These are phyloP conservation scores for Emmonsia crescens DNA, from an alignment of 2,329 filamentous ascomycete species.

Conservation along the genomic window DNA sequence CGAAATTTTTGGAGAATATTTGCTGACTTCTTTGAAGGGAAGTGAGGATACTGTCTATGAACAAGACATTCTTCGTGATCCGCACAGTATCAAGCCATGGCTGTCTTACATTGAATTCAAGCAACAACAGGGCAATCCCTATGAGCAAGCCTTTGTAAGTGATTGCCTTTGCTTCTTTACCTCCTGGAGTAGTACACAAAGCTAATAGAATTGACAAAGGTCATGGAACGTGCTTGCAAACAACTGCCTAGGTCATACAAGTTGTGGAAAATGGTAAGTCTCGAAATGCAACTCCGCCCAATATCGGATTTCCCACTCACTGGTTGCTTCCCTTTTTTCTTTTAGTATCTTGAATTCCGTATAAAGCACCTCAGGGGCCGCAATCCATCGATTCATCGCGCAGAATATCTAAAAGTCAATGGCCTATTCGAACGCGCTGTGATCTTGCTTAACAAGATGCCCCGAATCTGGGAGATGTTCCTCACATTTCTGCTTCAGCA, in stretches of 20 bases:
- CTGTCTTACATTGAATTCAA: constrained; percentile 90
- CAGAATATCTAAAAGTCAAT: constrained; percentile 89
- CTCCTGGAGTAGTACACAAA: background rate
- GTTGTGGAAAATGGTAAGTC: constrained; percentile 79
- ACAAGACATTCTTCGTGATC: constrained; percentile 82
- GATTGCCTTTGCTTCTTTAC: background rate
- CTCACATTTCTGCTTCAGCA: constrained; percentile 81
- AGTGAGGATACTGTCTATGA: constrained; percentile 93
- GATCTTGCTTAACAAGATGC: constrained; percentile 97
- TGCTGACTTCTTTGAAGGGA: constrained; percentile 42
- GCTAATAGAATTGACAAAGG: constrained; percentile 23
- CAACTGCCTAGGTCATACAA: constrained; percentile 94
- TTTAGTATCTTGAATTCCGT: constrained; percentile 76
- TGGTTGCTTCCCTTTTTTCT: constrained; percentile 4
- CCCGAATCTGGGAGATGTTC: constrained; percentile 96
- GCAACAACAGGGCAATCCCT: constrained; percentile 66
- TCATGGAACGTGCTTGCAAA: constrained; percentile 81
- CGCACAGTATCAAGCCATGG: constrained; percentile 84
- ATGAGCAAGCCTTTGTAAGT: constrained; percentile 69
- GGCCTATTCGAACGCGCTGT: constrained; percentile 85
- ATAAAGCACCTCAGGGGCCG: constrained; percentile 69
- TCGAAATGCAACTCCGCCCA: background rate
- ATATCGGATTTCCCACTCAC: background rate
- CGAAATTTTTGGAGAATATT: constrained; percentile 51
- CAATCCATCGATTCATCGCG: constrained; percentile 67